phyloP scores from a whole-genome alignment of 2,329 filamentous ascomycete species.

The Botryotinia calthae region DNA sequence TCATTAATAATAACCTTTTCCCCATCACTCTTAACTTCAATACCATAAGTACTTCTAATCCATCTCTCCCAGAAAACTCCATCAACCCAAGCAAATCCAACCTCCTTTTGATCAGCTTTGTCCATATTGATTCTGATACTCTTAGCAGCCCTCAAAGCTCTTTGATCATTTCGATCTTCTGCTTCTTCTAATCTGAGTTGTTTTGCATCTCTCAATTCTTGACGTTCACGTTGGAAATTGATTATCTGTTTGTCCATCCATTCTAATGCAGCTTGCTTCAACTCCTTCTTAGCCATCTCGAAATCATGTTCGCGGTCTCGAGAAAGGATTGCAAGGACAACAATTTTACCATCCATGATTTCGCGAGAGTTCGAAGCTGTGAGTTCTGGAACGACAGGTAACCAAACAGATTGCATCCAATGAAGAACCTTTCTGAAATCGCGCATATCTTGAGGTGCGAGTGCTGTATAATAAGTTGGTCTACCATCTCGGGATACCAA shows the following conservation, averaged over 20 bases:
- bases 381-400: conserved; percentile 91
- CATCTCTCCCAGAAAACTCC: conserved; percentile 96
- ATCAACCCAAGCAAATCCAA: conserved; percentile 96
- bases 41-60: conserved; percentile 91
- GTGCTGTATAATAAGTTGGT: conserved; percentile 82
- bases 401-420: conserved; percentile 97
- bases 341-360: conserved; percentile 91
- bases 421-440: conserved; percentile 74
- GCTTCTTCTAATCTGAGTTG: conserved; percentile 95
- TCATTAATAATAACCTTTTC: conserved; percentile 96
- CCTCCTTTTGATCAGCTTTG: conserved; percentile 80
- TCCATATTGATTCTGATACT: conserved; percentile 89
- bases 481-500: conserved; percentile 86
- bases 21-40: conserved; percentile 76
- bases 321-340: conserved; percentile 88
- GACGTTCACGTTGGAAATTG: conserved; percentile 86
- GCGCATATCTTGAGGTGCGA: conserved; percentile 89
- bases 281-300: conserved; percentile 73
- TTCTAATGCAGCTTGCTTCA: conserved; percentile 92
- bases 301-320: conserved; percentile 79
- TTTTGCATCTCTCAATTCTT: conserved; percentile 91
- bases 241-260: conserved; percentile 98
- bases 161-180: conserved; percentile 86
- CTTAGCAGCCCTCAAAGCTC: conserved; percentile 83
- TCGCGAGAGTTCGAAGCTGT: conserved; percentile 88